These are phyloP conservation scores for Kazachstania kunashirensis DNA, from an alignment of 805 yeast species.

Conservation along the genomic window DNA sequence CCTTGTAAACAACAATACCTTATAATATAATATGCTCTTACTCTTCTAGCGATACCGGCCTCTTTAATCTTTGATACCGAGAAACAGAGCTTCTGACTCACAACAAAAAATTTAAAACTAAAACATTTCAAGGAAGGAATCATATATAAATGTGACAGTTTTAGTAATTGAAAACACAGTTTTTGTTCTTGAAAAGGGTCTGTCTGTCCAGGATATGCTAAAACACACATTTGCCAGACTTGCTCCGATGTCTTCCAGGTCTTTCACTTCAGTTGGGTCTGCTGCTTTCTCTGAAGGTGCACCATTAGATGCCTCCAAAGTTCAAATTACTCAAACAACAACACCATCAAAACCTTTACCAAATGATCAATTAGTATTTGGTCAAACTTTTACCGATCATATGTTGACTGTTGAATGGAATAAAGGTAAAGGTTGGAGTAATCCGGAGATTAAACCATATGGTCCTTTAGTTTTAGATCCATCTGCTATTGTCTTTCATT, in stretches of 20 bases:
- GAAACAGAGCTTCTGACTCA: no score
- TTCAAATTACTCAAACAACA: constrained; percentile 36
- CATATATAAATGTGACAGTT: no score
- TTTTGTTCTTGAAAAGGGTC: no score
- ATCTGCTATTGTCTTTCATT: constrained; percentile 81
- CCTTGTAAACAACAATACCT: no score
- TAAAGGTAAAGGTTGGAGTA: constrained; percentile 65
- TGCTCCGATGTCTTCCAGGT: background rate
- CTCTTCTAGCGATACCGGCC: no score
- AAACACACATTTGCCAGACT: background rate
- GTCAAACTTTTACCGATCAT: constrained; percentile 71
- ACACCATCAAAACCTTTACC: constrained; percentile 46
- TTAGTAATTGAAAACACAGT: no score
- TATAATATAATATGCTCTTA: no score
- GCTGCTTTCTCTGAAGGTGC: constrained; percentile 16
- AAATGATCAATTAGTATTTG: constrained; percentile 56
- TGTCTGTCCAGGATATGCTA: no score
- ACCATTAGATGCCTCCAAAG: constrained; percentile 44
- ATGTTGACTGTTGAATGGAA: constrained; percentile 84
- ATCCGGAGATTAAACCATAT: constrained; percentile 82
- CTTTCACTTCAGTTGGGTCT: constrained; percentile 1
- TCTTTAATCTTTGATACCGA: no score
- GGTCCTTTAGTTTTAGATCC: constrained; percentile 72
- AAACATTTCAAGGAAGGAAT: no score
- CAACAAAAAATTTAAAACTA: no score